Evolutionary conservation across 1,284 basidiomycete genomes (phyloP).

Genomic region (Ceratobasidium sp.): DNA sequence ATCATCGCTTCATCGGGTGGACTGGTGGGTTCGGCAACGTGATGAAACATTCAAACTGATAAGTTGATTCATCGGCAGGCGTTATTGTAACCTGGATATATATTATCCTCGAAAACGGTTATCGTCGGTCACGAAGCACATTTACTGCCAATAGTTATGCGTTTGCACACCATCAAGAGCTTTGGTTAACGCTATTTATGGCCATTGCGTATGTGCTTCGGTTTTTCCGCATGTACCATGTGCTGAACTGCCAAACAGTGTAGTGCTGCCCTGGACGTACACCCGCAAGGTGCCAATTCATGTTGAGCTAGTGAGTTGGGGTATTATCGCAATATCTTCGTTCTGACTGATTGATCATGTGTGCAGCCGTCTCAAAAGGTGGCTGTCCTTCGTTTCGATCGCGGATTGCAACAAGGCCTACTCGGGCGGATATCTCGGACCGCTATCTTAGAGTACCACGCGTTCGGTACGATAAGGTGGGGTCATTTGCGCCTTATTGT

Average conservation of each 20-base stretch:
- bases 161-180: constrained; percentile 74
- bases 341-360: background rate
- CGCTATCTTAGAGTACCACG: constrained; percentile 73
- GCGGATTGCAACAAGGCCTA: constrained; percentile 77
- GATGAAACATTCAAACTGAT: background rate
- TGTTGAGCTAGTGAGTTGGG: constrained; percentile 74
- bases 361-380: constrained; percentile 74
- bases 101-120: constrained; percentile 74
- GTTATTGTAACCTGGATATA: constrained; percentile 76
- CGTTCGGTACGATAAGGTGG: constrained; percentile 70
- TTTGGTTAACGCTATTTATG: constrained; percentile 81
- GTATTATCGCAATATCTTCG: background rate
- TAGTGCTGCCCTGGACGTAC: constrained; percentile 80
- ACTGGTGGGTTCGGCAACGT: constrained; percentile 12
- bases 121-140: constrained; percentile 64
- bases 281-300: constrained; percentile 78
- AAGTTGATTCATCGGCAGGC: constrained; percentile 51
- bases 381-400: constrained; percentile 72
- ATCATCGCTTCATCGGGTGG: constrained; percentile 81
- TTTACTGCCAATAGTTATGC: constrained; percentile 70
- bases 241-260: constrained; percentile 59
- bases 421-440: constrained; percentile 74
- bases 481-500: background rate
- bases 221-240: background rate
- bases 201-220: constrained; percentile 70